These are phyloP conservation scores for Amphibolis antarctica DNA, from an alignment of 106 monocot species.

Conservation along the genomic window DNA sequence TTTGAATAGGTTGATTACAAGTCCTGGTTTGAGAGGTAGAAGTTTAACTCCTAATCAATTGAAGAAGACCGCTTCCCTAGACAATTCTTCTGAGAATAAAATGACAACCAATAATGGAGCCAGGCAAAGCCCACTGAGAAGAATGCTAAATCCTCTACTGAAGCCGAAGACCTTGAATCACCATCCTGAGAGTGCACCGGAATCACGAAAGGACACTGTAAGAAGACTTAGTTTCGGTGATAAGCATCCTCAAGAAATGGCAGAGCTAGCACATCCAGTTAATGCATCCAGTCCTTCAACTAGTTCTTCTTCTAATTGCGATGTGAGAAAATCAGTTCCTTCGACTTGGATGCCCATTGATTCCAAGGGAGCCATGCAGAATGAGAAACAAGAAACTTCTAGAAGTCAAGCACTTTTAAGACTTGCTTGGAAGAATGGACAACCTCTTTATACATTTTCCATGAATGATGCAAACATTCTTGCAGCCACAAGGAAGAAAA, in stretches of 20 bases:
- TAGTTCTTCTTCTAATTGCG: neutral
- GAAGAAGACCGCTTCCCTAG: constrained; percentile 4
- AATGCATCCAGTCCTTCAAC: neutral
- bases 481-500: constrained; percentile 48
- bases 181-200: constrained; percentile 3
- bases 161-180: constrained; percentile 27
- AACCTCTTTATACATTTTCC: constrained; percentile 70
- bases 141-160: constrained; percentile 62
- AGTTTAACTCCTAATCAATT: constrained; percentile 5
- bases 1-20: constrained; percentile 24
- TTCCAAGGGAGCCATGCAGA: neutral
- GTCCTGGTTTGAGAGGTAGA: constrained; percentile 30
- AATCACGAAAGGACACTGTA: constrained; percentile 6
- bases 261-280: neutral
- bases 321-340: neutral
- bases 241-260: constrained; percentile 8
- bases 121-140: constrained; percentile 47
- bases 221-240: constrained; percentile 7
- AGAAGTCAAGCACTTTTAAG: constrained; percentile 60
- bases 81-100: constrained; percentile 25
- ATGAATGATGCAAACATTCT: constrained; percentile 53
- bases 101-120: constrained; percentile 13
- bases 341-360: neutral
- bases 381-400: constrained; percentile 14
- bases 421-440: constrained; percentile 72